These are phyloP conservation scores for Apophysomyces variabilis DNA, from an alignment of 371 early-diverging fungal species.

Conservation along the genomic window DNA sequence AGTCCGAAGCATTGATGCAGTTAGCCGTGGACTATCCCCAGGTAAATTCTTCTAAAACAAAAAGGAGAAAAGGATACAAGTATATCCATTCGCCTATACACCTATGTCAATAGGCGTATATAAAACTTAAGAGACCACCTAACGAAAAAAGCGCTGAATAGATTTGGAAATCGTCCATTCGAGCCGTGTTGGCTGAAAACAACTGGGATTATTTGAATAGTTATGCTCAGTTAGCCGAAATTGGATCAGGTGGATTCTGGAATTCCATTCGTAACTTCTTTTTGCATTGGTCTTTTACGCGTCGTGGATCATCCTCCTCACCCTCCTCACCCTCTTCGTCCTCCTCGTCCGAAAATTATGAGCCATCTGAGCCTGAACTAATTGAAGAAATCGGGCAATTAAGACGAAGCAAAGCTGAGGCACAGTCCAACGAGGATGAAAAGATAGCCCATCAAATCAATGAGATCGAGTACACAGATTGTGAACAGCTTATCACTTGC, in stretches of 20 bases:
- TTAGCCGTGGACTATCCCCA: slow-evolving; percentile 45
- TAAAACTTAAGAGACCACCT: too few relatives aligned
- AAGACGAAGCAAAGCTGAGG: slow-evolving; percentile 17
- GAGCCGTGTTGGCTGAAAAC: slow-evolving; percentile 62
- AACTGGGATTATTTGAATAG: slow-evolving; percentile 56
- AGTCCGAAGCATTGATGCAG: slow-evolving; percentile 36
- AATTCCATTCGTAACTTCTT: slow-evolving; percentile 39
- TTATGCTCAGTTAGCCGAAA: slow-evolving; percentile 41
- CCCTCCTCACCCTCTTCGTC: slow-evolving; percentile 3
- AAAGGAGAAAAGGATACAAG: background rate
- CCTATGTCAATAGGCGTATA: too few relatives aligned
- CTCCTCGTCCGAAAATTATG: background rate
- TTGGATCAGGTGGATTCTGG: slow-evolving; percentile 52
- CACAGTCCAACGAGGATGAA: slow-evolving; percentile 31
- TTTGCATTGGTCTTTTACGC: slow-evolving; percentile 35
- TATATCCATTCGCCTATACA: background rate
- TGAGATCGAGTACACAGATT: slow-evolving; percentile 36
- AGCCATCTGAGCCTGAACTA: slow-evolving; percentile 29
- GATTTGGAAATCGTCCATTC: slow-evolving; percentile 59
- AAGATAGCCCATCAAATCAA: slow-evolving; percentile 45
- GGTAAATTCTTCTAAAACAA: slow-evolving; percentile 22
- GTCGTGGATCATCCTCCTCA: background rate
- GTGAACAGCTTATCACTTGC: slow-evolving; percentile 55
- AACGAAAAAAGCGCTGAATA: background rate
- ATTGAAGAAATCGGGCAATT: slow-evolving; percentile 35